Base-by-base conservation (phyloP, 2,329 filamentous ascomycete genomes). In the Neopestalotiopsis clavispora region DNA sequence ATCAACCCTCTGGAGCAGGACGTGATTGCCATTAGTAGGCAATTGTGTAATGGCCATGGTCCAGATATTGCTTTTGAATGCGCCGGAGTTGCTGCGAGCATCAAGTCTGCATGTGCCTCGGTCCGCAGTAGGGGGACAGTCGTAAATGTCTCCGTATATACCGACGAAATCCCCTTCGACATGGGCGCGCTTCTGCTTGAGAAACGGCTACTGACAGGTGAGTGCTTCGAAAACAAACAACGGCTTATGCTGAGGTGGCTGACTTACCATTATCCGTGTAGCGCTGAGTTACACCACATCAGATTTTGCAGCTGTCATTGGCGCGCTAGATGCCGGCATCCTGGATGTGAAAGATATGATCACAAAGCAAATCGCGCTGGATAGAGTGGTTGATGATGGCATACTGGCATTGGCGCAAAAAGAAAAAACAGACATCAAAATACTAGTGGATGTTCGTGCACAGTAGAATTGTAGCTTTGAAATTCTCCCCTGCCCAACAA, bases 61-160 rank as follows among this genome's bases (percentile, higher is more conserved):
- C 86, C 85, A 1, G 86, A 90, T 73, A 81, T 91, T 1, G 85
- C 87, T 0, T 90, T 91, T 70, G 89, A 92, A 71, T 89, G 88
- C 40, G 88, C 89, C 0, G 89, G 89, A 6, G 87, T 90, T 23
- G 82, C 85, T n/a, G 80, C 80, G 0, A 86, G 81, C n/a, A 72
- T 85, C 4, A 75, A 81, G 49, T 75, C 69, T 72, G 87, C 78
- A 72, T 87, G 84, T 56, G 77, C 82, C 23, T 82, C 85, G 0
- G 84, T 89, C 2, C 81, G 84, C 63, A 81, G 83, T 0, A 81
- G 85, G 45, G 90, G 89, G 0, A 87, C 86, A 0, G 82, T 92
- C 0, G 84, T 91, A 2, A 91, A 91, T 70, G 84, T 91, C n/a
- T 88, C 89, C 0, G 87, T 91, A 3, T 91, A 88, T 87, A 88